These are phyloP conservation scores for Penicillium sp. DNA, from an alignment of 2,329 filamentous ascomycete species.

Conservation along the genomic window DNA sequence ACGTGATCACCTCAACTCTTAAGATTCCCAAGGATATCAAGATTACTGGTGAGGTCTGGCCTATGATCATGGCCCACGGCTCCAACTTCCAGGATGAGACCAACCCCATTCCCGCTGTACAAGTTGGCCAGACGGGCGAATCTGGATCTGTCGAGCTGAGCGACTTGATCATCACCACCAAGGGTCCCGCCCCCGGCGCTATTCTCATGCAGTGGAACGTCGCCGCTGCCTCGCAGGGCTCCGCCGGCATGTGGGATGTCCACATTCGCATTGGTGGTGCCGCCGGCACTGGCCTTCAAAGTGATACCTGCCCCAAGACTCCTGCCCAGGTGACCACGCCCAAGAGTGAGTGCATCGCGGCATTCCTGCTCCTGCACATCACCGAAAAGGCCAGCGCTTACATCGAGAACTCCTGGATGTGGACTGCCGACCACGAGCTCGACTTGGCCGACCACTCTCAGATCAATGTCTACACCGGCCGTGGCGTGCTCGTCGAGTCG, in stretches of 20 bases:
- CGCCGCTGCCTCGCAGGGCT: slow-evolving; percentile 62
- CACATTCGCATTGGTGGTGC: slow-evolving; percentile 91
- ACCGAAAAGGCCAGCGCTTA: slow-evolving; percentile 65
- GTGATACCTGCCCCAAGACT: slow-evolving; percentile 76
- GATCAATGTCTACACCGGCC: slow-evolving; percentile 79
- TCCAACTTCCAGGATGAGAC: slow-evolving; percentile 69
- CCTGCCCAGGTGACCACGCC: slow-evolving; percentile 62
- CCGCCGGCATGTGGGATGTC: slow-evolving; percentile 88
- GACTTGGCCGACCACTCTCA: slow-evolving; percentile 69
- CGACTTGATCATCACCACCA: slow-evolving; percentile 82
- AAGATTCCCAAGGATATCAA: slow-evolving; percentile 71
- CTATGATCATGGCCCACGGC: slow-evolving; percentile 82
- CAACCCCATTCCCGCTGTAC: slow-evolving; percentile 81
- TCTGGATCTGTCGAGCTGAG: slow-evolving; percentile 81
- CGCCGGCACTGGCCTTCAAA: slow-evolving; percentile 80
- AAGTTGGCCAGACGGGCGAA: slow-evolving; percentile 77
- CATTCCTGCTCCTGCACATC: slow-evolving; percentile 65
- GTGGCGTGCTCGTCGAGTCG: slow-evolving; percentile 78
- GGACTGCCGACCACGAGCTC: slow-evolving; percentile 88
- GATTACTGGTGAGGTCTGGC: slow-evolving; percentile 91
- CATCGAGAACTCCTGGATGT: slow-evolving; percentile 87
- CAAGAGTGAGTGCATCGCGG: slow-evolving; percentile 69
- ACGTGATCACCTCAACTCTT: slow-evolving; percentile 62
- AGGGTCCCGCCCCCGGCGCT: slow-evolving; percentile 80
- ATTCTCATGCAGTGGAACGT: slow-evolving; percentile 94